phyloP scores from a whole-genome alignment of 345 rosid species.

The Pistacia integerrima region DNA sequence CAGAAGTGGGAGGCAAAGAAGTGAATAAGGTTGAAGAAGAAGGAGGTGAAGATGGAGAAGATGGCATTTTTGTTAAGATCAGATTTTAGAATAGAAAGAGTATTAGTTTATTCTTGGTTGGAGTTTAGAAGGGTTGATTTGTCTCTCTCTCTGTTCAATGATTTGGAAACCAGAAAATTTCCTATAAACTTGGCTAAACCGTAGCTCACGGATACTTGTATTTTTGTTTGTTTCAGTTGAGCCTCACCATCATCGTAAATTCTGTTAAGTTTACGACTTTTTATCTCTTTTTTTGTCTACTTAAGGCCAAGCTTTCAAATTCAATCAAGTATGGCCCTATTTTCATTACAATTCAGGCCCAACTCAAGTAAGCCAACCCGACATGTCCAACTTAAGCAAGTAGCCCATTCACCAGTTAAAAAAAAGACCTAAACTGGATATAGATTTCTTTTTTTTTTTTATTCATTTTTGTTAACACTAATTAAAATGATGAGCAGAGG shows the following conservation, averaged over 20 bases:
- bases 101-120: slow-evolving; percentile 14
- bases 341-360: no score
- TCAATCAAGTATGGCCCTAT: no score
- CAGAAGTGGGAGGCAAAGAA: slow-evolving; percentile 16
- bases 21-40: slow-evolving; percentile 17
- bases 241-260: neutral
- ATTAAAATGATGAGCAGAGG: no score
- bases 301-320: no score
- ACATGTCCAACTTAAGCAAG: no score
- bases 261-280: neutral
- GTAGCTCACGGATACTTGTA: slow-evolving; percentile 12
- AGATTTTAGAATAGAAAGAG: slow-evolving; percentile 31
- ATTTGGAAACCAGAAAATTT: slow-evolving; percentile 39
- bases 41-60: slow-evolving; percentile 13
- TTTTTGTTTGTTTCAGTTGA: neutral
- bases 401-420: no score
- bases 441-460: no score
- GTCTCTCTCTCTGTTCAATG: slow-evolving; percentile 19
- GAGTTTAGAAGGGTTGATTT: slow-evolving; percentile 13
- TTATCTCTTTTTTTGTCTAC: no score
- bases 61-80: slow-evolving; percentile 28
- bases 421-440: no score
- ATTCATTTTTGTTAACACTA: no score
- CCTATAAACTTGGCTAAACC: slow-evolving; percentile 39
- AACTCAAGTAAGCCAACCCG: no score